Evolutionary conservation across 805 yeast species (phyloP).

Genomic region (Candida verbasci): DNA sequence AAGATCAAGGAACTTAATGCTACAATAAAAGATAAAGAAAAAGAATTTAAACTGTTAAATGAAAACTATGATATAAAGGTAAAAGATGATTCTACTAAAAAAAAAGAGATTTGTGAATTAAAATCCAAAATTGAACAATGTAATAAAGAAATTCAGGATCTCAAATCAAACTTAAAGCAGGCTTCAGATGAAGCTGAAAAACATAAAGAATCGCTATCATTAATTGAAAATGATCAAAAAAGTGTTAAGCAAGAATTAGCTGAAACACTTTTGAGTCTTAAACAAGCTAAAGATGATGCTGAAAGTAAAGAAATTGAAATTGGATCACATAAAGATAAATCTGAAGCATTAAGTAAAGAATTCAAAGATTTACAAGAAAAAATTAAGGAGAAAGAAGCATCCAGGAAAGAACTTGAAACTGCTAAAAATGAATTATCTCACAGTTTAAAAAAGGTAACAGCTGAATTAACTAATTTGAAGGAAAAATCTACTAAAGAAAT

Average conservation of each 20-base stretch:
- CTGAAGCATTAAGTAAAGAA: slow-evolving; percentile 2
- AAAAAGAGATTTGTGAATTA: neutral
- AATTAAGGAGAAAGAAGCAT: slow-evolving; percentile 8
- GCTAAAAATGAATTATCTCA: neutral
- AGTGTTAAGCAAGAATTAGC: neutral
- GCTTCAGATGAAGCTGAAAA: neutral
- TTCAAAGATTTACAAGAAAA: slow-evolving; percentile 1
- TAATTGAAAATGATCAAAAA: neutral
- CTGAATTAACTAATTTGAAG: slow-evolving; percentile 1
- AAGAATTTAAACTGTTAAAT: neutral
- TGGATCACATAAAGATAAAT: neutral
- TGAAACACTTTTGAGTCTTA: neutral
- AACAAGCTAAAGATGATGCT: no score
- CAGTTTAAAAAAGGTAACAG: neutral
- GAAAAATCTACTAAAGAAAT: slow-evolving; percentile 1
- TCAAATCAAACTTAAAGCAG: no score
- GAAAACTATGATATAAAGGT: no score
- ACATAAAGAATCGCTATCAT: neutral
- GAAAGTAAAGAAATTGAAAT: neutral
- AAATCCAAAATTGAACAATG: neutral
- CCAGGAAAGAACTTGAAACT: slow-evolving; percentile 10
- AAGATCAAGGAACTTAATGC: slow-evolving; percentile 1
- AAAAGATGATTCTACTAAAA: neutral
- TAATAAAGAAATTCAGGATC: no score
- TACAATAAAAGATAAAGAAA: slow-evolving; percentile 2